Evolutionary conservation across 495 filamentous ascomycete genomes (phyloP), one percentile per base, ranked within the genome.

Genomic region (Neurospora sp.): DNA sequence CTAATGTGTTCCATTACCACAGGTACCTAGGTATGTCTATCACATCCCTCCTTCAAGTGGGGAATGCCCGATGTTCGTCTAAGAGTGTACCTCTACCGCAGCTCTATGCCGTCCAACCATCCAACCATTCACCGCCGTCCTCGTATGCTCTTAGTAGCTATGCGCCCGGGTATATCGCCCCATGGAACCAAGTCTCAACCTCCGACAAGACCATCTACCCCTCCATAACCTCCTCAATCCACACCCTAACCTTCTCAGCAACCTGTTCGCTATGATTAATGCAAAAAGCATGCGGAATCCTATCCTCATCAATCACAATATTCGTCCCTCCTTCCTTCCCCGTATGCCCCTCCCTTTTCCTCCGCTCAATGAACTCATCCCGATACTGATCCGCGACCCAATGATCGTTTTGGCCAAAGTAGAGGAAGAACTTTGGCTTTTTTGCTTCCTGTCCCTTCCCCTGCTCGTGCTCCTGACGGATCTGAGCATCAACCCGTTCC

Each of bases 361-460:
- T 78, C 4, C 85, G 65, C 35, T 81, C 83, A 74, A 97, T 90
- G 71, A 97, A 87, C 69, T 86, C 88, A 77, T 97, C 92, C 41
- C 95, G 83, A 45, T 90, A 90, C 79, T 87, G 81, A 71, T 92
- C 83, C 1, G 91, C 91, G 35, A 98, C 93, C 94, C 94, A 97
- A 76, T 91, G 86, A 75, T 98, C 94, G 75, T 85, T 76, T 42
- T 88, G 77, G 3, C 88, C 94, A 82, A 94, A 98, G 73, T 92
- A 94, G 79, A 97, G 94, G 61, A 90, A 88, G 70, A 97, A 83
- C 70, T 87, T 89, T 4, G 87, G 83, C 0, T 65, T 65, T 0
- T n/a, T 18, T 44, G 27, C 2, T 8, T 7, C 14, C 53, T 65
- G 0, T 0, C 53, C 27, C 22, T 65, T 3, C 86, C 73, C 18